Base-by-base conservation (phyloP, 371 early-diverging fungal species). In the Mucor irregularis region DNA sequence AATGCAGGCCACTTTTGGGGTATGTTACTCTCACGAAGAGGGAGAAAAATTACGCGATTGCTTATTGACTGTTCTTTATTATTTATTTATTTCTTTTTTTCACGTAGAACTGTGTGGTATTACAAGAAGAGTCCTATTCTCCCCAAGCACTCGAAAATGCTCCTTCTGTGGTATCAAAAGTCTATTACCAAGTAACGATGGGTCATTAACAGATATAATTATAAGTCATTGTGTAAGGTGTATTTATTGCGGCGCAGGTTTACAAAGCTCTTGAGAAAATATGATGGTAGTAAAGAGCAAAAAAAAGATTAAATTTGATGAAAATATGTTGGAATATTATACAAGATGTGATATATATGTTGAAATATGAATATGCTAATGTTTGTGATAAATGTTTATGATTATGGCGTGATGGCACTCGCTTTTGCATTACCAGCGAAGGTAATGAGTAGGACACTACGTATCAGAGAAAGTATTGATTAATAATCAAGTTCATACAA, bases 401-500 rank as follows among this genome's bases (percentile, higher is more conserved):
- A n/a, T n/a, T n/a, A n/a, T n/a, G n/a, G n/a, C n/a, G n/a, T n/a
- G n/a, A n/a, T n/a, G 22, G 14, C n/a, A 14, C 14, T 53, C 17
- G 21, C 19, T 45, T 38, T 37, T 39, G 2, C 11, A 31, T 56
- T 71, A 74, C 75, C 73, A 74, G 35, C 78, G 72, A 60, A 76
- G 71, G 39, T 74, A 78, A 55, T 73, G 77, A 9, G 81, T 71
- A 21, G 78, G 77, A 25, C 77, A 78, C 64, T 74, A 59, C 17
- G 51, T 67, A 38, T 7, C 17, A 51, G 5, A 33, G 57, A 19
- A 21, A 4, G 28, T 64, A 14, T 11, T 35, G 7, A 31, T 42
- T 49, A 58, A 35, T 59, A 35, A 26, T 28, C 26, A 13, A 11
- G 47, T 17, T 13, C 26, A 56, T 19, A 17, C 29, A 42, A 28